Evolutionary conservation across 2,329 filamentous ascomycete species (phyloP).

Genomic region (Penicillium olsonii): DNA sequence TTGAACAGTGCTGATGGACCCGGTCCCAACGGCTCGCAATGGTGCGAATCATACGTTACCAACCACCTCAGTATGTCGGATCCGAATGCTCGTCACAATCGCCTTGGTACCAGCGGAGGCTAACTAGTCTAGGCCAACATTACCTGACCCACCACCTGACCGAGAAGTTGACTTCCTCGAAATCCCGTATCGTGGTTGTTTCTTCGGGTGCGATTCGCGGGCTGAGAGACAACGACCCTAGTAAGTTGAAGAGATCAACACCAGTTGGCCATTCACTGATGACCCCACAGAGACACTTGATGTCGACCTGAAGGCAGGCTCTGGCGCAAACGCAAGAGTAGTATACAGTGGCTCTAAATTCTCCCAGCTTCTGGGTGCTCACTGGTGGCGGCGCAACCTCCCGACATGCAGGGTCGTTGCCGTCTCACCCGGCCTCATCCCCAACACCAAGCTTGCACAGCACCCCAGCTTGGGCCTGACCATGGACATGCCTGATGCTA

Average conservation of each 20-base stretch:
- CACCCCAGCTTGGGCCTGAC: constrained; percentile 12
- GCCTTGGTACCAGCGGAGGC: neutral
- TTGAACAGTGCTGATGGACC: constrained; percentile 18
- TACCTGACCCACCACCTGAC: constrained; percentile 22
- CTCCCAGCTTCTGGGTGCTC: constrained; percentile 22
- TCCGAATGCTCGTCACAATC: neutral
- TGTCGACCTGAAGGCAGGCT: constrained; percentile 23
- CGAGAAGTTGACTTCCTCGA: constrained; percentile 19
- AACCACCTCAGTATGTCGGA: constrained; percentile 25
- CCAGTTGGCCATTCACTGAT: neutral
- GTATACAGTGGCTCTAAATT: constrained; percentile 31
- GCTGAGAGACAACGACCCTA: constrained; percentile 21
- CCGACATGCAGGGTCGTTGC: constrained; percentile 24
- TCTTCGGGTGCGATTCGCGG: constrained; percentile 27
- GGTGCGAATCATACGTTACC: constrained; percentile 24
- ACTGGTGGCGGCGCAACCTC: constrained; percentile 27
- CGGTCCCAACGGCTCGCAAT: constrained; percentile 26
- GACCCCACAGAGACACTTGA: constrained; percentile 23
- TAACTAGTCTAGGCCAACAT: constrained; percentile 19
- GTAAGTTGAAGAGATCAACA: constrained; percentile 13
- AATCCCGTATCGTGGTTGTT: constrained; percentile 25
- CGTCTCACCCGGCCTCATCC: constrained; percentile 26
- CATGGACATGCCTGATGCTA: constrained; percentile 28
- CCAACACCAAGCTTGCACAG: constrained; percentile 21
- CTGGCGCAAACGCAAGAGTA: constrained; percentile 16